Percentiles rank a stretch among this genome's conserved stretches.
phyloP scores from a whole-genome alignment of 2,329 filamentous ascomycete genomes.

The Mycocentrospora acerina region DNA sequence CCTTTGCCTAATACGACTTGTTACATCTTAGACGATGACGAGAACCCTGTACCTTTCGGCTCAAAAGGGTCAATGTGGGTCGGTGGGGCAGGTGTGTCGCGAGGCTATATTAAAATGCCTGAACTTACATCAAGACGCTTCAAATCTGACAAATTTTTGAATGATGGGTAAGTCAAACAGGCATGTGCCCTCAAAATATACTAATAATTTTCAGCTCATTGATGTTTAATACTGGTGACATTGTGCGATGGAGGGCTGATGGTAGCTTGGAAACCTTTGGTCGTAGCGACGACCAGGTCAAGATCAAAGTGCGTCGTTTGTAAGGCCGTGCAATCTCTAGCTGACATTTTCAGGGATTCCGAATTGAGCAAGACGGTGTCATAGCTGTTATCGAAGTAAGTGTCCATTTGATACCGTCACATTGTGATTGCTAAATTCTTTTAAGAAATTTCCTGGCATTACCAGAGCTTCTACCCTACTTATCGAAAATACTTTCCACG shows the following conservation, averaged over 20 bases:
- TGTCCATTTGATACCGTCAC: too few relatives aligned
- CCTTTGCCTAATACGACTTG: slow-evolving; percentile 60
- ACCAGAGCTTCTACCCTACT: slow-evolving; percentile 52
- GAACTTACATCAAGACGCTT: slow-evolving; percentile 55
- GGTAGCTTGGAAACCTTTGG: slow-evolving; percentile 59
- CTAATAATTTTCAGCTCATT: slow-evolving; percentile 25
- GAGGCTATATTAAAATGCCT: slow-evolving; percentile 58
- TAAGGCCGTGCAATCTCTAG: not conserved
- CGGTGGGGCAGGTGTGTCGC: slow-evolving; percentile 57
- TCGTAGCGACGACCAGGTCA: slow-evolving; percentile 63
- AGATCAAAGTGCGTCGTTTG: slow-evolving; percentile 50
- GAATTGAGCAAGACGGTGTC: slow-evolving; percentile 62
- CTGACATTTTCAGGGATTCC: slow-evolving; percentile 52
- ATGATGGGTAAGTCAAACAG: slow-evolving; percentile 48
- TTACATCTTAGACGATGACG: slow-evolving; percentile 55
- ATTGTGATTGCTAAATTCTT: too few relatives aligned
- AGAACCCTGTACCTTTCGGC: slow-evolving; percentile 51
- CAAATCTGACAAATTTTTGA: slow-evolving; percentile 53
- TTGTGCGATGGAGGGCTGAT: slow-evolving; percentile 56
- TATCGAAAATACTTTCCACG: slow-evolving; percentile 53
- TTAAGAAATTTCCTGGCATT: slow-evolving; percentile 47
- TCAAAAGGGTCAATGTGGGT: slow-evolving; percentile 59
- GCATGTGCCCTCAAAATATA: not conserved
- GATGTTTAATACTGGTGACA: slow-evolving; percentile 64
- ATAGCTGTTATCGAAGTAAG: slow-evolving; percentile 37